Evolutionary conservation across 2,329 filamentous ascomycete species (phyloP).

Genomic region (Aspergillus caelatus): DNA sequence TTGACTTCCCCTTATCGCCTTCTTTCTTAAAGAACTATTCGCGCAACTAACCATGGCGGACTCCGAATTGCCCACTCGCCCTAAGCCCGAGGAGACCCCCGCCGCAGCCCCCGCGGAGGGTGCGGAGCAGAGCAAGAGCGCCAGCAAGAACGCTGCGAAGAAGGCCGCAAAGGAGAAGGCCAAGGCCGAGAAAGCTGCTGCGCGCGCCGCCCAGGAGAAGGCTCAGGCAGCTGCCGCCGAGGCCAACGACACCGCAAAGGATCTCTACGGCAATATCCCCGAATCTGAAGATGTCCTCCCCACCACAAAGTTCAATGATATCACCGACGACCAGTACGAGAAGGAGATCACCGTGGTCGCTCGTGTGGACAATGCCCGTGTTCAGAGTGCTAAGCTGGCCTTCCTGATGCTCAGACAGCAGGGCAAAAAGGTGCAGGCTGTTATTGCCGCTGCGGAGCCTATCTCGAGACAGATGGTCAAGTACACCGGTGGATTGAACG

Average conservation of each 20-base stretch:
- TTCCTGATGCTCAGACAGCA: slow-evolving; percentile 85
- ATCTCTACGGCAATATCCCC: slow-evolving; percentile 76
- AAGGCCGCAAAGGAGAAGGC: slow-evolving; percentile 90
- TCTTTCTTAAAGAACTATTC: neutral
- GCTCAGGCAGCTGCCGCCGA: slow-evolving; percentile 67
- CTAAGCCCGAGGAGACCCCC: slow-evolving; percentile 41
- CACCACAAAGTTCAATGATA: slow-evolving; percentile 59
- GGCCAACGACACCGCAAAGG: slow-evolving; percentile 62
- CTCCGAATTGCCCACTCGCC: slow-evolving; percentile 43
- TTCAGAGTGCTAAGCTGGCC: slow-evolving; percentile 87
- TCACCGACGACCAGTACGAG: slow-evolving; percentile 65
- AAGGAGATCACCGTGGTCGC: slow-evolving; percentile 76
- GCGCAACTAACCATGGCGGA: slow-evolving; percentile 36
- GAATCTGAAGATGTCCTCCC: slow-evolving; percentile 61
- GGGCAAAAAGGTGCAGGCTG: slow-evolving; percentile 79
- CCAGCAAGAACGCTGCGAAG: slow-evolving; percentile 79
- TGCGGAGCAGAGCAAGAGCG: slow-evolving; percentile 31
- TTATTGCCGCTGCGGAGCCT: slow-evolving; percentile 65
- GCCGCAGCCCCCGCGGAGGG: slow-evolving; percentile 39
- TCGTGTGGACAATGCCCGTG: slow-evolving; percentile 83
- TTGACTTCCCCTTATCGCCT: neutral
- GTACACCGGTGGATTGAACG: slow-evolving; percentile 73
- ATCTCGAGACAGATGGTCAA: slow-evolving; percentile 92
- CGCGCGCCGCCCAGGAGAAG: slow-evolving; percentile 73
- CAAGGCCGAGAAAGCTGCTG: slow-evolving; percentile 76